Percentiles rank a stretch among this genome's conserved stretches.
phyloP scores from a whole-genome alignment of 2,329 filamentous ascomycete genomes.

The Alternaria triticimaculans region DNA sequence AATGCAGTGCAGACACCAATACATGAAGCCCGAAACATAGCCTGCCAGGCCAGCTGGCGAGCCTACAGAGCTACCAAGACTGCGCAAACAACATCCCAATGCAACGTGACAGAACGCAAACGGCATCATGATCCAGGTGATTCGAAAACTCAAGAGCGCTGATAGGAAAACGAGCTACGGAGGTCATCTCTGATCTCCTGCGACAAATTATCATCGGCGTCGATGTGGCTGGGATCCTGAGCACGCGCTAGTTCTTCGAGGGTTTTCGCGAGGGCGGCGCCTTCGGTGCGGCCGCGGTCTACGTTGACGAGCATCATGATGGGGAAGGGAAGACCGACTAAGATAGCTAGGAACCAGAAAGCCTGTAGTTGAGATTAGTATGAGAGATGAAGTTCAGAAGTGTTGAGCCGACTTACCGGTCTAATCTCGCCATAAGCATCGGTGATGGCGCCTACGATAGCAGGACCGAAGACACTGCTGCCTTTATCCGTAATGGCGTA shows the following conservation, averaged over 20 bases:
- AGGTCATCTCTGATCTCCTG: slow-evolving; percentile 21
- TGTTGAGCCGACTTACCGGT: slow-evolving; percentile 43
- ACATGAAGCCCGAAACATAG: background rate
- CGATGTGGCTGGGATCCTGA: slow-evolving; percentile 9
- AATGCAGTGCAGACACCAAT: background rate
- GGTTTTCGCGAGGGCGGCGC: slow-evolving; percentile 49
- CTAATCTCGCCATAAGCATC: slow-evolving; percentile 65
- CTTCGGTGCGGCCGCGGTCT: slow-evolving; percentile 61
- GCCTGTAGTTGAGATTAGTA: slow-evolving; percentile 54
- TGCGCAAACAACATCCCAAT: slow-evolving; percentile 16
- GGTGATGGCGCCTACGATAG: slow-evolving; percentile 91
- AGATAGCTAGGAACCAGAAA: slow-evolving; percentile 86
- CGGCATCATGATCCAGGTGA: background rate
- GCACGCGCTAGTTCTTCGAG: slow-evolving; percentile 32
- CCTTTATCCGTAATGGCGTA: slow-evolving; percentile 99
- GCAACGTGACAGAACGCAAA: slow-evolving; percentile 6
- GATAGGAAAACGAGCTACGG: slow-evolving; percentile 25
- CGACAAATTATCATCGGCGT: slow-evolving; percentile 14
- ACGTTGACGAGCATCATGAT: slow-evolving; percentile 87
- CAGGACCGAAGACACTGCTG: slow-evolving; percentile 89
- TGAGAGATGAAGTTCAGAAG: background rate
- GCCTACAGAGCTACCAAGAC: background rate
- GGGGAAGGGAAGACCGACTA: slow-evolving; percentile 86
- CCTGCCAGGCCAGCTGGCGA: background rate
- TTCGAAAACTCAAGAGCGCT: slow-evolving; percentile 10